phyloP scores from a whole-genome alignment of 108 stramenopile species.

The Pseudonitzschia multiseries region DNA sequence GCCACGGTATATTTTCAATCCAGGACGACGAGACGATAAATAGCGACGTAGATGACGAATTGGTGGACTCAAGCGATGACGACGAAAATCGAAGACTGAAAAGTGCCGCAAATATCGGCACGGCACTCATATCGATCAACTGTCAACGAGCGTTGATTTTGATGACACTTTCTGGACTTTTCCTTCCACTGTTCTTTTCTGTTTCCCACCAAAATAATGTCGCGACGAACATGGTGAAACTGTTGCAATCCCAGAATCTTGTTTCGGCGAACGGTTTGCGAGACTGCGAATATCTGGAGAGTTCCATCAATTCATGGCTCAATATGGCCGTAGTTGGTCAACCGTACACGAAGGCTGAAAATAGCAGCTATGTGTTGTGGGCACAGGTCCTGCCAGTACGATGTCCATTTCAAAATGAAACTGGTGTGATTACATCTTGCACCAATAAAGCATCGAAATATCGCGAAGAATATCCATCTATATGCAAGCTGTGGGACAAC shows the following conservation, averaged over 20 bases:
- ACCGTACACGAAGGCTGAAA: neutral
- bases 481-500: neutral
- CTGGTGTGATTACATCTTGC: constrained; percentile 50
- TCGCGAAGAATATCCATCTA: neutral
- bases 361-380: constrained; percentile 42
- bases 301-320: constrained; percentile 33
- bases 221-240: constrained; percentile 20
- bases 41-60: neutral
- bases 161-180: constrained; percentile 44
- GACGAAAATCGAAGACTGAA: constrained; percentile 28
- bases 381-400: constrained; percentile 61
- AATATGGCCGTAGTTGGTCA: constrained; percentile 12
- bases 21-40: neutral
- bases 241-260: constrained; percentile 38
- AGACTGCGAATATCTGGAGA: constrained; percentile 34
- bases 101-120: constrained; percentile 73
- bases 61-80: neutral
- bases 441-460: neutral
- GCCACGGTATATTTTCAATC: neutral
- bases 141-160: constrained; percentile 66
- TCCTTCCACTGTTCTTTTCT: constrained; percentile 44
- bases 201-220: constrained; percentile 26
- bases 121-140: constrained; percentile 76
- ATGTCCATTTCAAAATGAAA: constrained; percentile 52
- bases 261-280: constrained; percentile 13